Percentiles rank a stretch among this genome's conserved stretches.
Evolutionary conservation across 164 flowering plant genomes (phyloP).

Genomic region (Paratinospora sagittata): DNA sequence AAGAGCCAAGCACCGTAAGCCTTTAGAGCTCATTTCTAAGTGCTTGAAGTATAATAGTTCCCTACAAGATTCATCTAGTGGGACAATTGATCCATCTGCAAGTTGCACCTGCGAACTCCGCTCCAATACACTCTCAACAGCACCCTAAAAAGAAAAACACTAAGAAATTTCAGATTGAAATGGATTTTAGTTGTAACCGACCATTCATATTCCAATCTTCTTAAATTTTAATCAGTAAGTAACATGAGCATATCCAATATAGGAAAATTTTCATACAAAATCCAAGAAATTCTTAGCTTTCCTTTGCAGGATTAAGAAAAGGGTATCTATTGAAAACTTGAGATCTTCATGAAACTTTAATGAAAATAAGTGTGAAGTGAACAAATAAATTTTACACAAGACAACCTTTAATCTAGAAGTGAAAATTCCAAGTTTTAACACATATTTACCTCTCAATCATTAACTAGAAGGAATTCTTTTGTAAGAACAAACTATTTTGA

Average conservation of each 20-base stretch:
- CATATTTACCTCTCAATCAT: not conserved
- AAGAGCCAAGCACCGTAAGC: conserved; percentile 75
- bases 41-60: conserved; percentile 47
- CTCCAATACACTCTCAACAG: conserved; percentile 81
- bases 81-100: conserved; percentile 76
- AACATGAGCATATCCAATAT: not conserved
- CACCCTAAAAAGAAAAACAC: conserved; percentile 53
- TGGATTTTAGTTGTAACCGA: not conserved
- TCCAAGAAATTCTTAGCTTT: not conserved
- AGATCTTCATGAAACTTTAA: not conserved
- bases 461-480: not conserved
- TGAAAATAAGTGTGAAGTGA: not conserved
- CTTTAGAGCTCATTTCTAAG: conserved; percentile 79
- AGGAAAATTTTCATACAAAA: not conserved
- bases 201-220: not conserved
- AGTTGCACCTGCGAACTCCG: conserved; percentile 76
- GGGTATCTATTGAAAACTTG: not conserved
- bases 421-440: no score
- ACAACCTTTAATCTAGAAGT: not conserved
- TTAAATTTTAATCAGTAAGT: not conserved
- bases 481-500: not conserved
- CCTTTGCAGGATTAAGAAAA: not conserved
- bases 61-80: conserved; percentile 69
- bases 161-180: not conserved
- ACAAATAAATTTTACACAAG: not conserved